phyloP scores from a whole-genome alignment of 1,284 basidiomycete genomes.

The Cryptococcus sp. region DNA sequence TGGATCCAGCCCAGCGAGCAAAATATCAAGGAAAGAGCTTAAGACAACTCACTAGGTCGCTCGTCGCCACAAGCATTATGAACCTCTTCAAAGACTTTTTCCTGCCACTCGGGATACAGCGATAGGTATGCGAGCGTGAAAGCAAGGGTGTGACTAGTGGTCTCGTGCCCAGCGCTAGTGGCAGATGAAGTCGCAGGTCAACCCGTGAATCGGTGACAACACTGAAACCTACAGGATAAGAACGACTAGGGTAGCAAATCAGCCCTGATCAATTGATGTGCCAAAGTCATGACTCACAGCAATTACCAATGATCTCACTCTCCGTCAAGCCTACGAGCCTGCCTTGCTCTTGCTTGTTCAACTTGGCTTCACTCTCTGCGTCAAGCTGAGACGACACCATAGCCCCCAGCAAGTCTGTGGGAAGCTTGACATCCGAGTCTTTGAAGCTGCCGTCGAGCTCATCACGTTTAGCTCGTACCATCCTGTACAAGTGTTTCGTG shows the following conservation, averaged over 20 bases:
- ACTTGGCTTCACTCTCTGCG: slow-evolving; percentile 19
- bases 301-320: slow-evolving; percentile 27
- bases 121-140: slow-evolving; percentile 61
- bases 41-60: slow-evolving; percentile 17
- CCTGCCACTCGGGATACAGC: slow-evolving; percentile 64
- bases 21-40: neutral
- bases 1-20: neutral
- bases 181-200: neutral
- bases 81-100: slow-evolving; percentile 62
- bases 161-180: slow-evolving; percentile 51
- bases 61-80: slow-evolving; percentile 55
- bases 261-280: slow-evolving; percentile 22
- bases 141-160: slow-evolving; percentile 61
- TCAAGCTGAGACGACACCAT: slow-evolving; percentile 29
- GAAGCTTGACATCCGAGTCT: slow-evolving; percentile 19
- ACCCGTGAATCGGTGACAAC: neutral
- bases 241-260: too few relatives aligned
- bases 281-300: slow-evolving; percentile 20
- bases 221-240: too few relatives aligned
- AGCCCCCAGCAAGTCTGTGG: slow-evolving; percentile 27
- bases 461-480: slow-evolving; percentile 21
- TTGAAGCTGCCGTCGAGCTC: slow-evolving; percentile 10
- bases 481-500: slow-evolving; percentile 20
- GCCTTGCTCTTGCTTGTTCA: slow-evolving; percentile 5
- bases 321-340: slow-evolving; percentile 25